Conservation (phyloP, 1,139 yeast species). For the Ogataea hybrid region DNA sequence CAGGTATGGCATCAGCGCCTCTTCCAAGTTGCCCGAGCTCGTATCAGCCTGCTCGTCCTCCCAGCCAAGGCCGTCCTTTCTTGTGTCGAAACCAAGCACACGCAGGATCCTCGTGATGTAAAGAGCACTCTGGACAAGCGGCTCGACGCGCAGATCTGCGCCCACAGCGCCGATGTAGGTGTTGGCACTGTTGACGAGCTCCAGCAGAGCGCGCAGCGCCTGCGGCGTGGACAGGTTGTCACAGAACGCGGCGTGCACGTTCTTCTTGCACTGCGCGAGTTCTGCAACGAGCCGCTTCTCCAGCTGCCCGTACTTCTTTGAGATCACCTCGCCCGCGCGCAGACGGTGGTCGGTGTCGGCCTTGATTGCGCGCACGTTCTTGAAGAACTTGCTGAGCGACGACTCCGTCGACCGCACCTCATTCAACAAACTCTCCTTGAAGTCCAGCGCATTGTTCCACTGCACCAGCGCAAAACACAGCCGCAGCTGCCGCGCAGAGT, state of each 20-base stretch:
- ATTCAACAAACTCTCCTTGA: conserved; percentile 72
- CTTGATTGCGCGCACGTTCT: conserved; percentile 74
- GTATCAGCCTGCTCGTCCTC: conserved; percentile 35
- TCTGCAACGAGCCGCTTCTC: conserved; percentile 54
- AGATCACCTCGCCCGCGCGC: conserved; percentile 43
- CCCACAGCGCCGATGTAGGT: conserved; percentile 59
- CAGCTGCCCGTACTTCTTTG: conserved; percentile 48
- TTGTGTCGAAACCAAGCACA: conserved; percentile 71
- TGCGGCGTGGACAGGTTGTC: conserved; percentile 83
- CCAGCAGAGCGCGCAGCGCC: conserved; percentile 64
- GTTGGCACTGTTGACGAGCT: conserved; percentile 69
- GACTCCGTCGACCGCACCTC: conserved; percentile 80
- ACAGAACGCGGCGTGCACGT: conserved; percentile 75
- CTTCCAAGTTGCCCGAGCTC: conserved; percentile 52
- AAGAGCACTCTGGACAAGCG: conserved; percentile 57
- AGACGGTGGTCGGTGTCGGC: conserved; percentile 49
- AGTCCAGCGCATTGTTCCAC: conserved; percentile 93
- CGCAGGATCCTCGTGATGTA: conserved; percentile 71
- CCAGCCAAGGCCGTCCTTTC: conserved; percentile 83
- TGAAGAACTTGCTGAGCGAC: conserved; percentile 76
- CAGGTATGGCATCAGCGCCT: conserved; percentile 72
- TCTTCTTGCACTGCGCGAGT: conserved; percentile 53
- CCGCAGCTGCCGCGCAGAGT: conserved; percentile 78
- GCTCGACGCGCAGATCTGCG: conserved; percentile 62
- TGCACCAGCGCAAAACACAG: conserved; percentile 86